Evolutionary conservation across 179 eudicot genomes (phyloP).

Genomic region (Patellifolia procumbens): DNA sequence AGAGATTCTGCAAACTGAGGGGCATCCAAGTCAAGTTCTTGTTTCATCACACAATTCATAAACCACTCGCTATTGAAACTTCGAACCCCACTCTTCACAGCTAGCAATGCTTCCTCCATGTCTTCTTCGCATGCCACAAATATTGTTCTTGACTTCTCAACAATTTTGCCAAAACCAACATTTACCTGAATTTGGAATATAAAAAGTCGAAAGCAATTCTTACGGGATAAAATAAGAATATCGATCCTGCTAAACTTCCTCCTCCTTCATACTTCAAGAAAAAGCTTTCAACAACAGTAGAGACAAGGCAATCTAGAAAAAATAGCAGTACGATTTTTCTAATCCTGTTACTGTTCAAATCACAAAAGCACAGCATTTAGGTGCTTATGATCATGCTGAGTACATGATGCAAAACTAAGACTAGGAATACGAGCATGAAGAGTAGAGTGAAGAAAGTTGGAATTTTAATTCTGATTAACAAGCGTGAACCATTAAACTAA

Average conservation of each 20-base stretch:
- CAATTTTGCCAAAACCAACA: conserved; percentile 33
- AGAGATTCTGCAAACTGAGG: conserved; percentile 94
- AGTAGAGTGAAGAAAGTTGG: background rate
- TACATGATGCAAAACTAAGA: background rate
- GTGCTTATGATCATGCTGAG: background rate
- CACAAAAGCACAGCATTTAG: background rate
- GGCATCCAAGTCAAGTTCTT: conserved; percentile 82
- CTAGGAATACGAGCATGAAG: background rate
- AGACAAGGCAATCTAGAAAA: background rate
- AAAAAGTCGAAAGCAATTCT: background rate
- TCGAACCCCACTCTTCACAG: conserved; percentile 58
- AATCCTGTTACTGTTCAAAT: background rate
- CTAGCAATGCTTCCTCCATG: conserved; percentile 79
- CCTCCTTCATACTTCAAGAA: background rate
- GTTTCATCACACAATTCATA: conserved; percentile 82
- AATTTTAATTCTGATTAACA: background rate
- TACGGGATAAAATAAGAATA: background rate
- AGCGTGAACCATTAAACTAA: background rate
- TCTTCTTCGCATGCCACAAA: conserved; percentile 81
- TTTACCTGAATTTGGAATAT: conserved; percentile 47
- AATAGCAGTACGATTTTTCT: background rate
- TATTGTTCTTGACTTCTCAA: conserved; percentile 49
- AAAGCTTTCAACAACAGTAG: background rate
- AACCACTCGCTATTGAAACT: conserved; percentile 82
- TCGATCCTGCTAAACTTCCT: background rate